phyloP scores from a whole-genome alignment of 768 basidiomycete genomes.

The Termitomyces sp. region DNA sequence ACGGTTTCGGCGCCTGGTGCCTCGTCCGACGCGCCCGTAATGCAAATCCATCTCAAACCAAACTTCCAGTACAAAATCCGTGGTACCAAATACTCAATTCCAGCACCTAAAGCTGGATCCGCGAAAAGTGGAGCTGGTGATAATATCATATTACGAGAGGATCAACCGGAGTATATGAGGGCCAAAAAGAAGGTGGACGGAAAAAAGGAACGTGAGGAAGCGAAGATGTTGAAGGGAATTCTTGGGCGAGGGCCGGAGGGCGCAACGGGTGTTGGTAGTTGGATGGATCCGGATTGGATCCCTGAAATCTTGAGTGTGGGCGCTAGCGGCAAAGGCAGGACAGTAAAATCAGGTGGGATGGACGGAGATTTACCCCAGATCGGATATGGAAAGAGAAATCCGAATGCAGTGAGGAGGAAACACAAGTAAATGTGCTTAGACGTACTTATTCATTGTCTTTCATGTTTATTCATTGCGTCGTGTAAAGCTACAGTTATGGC shows the following conservation, averaged over 20 bases:
- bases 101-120: conserved; percentile 81
- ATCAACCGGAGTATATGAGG: conserved; percentile 82
- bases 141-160: conserved; percentile 86
- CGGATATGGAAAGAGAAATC: conserved; percentile 85
- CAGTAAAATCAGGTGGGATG: conserved; percentile 39
- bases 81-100: conserved; percentile 90
- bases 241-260: conserved; percentile 40
- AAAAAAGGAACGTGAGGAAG: conserved; percentile 73
- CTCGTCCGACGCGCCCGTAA: conserved; percentile 50
- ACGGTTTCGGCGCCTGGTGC: conserved; percentile 70
- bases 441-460: conserved; percentile 11
- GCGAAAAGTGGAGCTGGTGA: conserved; percentile 80
- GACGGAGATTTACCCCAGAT: conserved; percentile 75
- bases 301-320: conserved; percentile 71
- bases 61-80: conserved; percentile 94
- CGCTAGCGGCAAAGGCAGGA: conserved; percentile 66
- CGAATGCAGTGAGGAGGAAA: conserved; percentile 66
- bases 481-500: conserved; percentile 10
- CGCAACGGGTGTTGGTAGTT: conserved; percentile 58
- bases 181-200: conserved; percentile 76
- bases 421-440: conserved; percentile 35
- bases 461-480: conserved; percentile 9
- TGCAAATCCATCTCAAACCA: conserved; percentile 89
- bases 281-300: conserved; percentile 96
- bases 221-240: conserved; percentile 61